A percentile compares a stretch with the other conserved stretches of the same genome.
Conservation (phyloP, 257 asterid genomes). For the Mentha longifolia region DNA sequence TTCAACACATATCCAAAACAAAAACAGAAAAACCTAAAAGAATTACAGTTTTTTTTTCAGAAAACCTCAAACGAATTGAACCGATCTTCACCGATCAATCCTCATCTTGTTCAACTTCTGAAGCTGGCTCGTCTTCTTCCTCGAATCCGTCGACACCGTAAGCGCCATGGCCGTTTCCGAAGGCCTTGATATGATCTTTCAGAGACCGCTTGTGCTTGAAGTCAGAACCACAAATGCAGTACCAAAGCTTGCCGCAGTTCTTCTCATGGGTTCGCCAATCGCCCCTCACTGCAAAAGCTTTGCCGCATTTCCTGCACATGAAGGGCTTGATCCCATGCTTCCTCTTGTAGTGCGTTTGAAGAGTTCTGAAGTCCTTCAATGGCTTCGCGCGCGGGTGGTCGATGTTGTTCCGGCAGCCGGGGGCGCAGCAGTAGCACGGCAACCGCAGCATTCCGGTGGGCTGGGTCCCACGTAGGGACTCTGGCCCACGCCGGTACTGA, state of each 20-base stretch:
- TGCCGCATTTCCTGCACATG: conserved; percentile 81
- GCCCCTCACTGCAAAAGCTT: conserved; percentile 81
- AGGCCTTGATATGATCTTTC: conserved; percentile 80
- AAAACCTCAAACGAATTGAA: neutral
- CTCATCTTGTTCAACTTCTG: conserved; percentile 79
- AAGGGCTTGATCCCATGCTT: conserved; percentile 95
- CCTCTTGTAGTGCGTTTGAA: conserved; percentile 89
- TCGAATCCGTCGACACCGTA: conserved; percentile 57
- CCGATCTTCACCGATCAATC: conserved; percentile 27
- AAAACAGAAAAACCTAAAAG: neutral
- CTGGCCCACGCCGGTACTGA: conserved; percentile 87
- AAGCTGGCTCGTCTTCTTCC: conserved; percentile 81
- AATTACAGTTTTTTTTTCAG: conserved; percentile 1
- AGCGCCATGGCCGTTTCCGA: conserved; percentile 88
- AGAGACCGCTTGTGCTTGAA: conserved; percentile 83
- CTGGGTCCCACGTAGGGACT: conserved; percentile 84
- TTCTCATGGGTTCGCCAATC: conserved; percentile 93
- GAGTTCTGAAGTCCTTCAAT: conserved; percentile 84
- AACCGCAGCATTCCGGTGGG: conserved; percentile 91
- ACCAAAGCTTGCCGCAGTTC: conserved; percentile 90
- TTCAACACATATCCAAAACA: conserved; percentile 2
- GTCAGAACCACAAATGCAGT: conserved; percentile 80
- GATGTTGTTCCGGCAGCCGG: conserved; percentile 83
- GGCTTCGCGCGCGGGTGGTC: conserved; percentile 92
- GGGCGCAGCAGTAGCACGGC: conserved; percentile 87